Base-by-base conservation (phyloP, 192 early-diverging fungal genomes). In the Coemansia sp. region DNA sequence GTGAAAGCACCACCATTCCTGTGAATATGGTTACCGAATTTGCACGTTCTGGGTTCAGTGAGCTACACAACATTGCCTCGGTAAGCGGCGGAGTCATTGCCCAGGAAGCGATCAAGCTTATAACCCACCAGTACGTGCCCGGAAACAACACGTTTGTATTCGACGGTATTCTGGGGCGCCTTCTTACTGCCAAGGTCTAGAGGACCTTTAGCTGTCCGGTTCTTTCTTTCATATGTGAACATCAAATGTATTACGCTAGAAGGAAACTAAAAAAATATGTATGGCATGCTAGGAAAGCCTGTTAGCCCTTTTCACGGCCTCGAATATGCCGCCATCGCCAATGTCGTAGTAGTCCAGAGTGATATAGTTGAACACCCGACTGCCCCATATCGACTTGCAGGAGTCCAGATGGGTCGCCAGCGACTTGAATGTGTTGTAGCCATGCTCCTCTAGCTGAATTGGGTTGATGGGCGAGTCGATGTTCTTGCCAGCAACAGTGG, bases 71-170 rank as follows among this genome's bases (percentile, higher is more conserved):
- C 72, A 88, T 95, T 45, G 91, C 94, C 0, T 89, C 94, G 8
- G 69, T 97, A 18, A 84, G 90, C 63, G 97, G 96, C 45, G 97
- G 96, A 23, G 82, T 99, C 36, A 92, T 90, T 20, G 86, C 93
- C 14, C 97, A 99, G 68, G 97, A 99, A 75, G 81, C 89, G 30
- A 96, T 98, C 85, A 99, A 99, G 85, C 72, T 99, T 45, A 87
- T 98, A 43, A 99, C 97, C 4, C 85, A 86, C 52, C 97, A 99
- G 83, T 99, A 99, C 70, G 89, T 96, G 56, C 95, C 96, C 2
- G 76, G 95, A 56, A 86, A 94, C 78, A 97, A 97, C 73, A 88
- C 91, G 0, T 88, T 89, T 57, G 78, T 99, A 15, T 92, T 93
- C 68, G 90, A 98, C 68, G 94, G 94, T 26, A 87, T 94, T 36